These are phyloP conservation scores for Fusarium paranaense DNA, from an alignment of 2,329 filamentous ascomycete genomes.

Conservation along the genomic window DNA sequence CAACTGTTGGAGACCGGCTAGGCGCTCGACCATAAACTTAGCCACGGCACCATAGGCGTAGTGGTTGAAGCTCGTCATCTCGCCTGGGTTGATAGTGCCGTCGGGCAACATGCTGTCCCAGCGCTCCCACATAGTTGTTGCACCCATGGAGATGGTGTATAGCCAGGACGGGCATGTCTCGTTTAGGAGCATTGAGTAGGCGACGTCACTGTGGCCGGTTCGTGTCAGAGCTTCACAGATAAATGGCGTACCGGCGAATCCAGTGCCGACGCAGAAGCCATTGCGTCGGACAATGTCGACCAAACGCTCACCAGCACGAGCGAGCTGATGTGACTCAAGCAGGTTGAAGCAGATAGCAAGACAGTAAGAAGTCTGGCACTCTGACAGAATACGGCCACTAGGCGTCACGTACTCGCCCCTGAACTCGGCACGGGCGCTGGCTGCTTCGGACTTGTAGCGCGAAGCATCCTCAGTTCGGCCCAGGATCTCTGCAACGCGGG, in stretches of 20 bases:
- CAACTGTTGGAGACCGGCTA: constrained; percentile 39
- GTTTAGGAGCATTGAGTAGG: constrained; percentile 54
- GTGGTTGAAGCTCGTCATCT: constrained; percentile 58
- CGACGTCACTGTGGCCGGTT: constrained; percentile 34
- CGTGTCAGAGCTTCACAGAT: constrained; percentile 36
- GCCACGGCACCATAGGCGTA: constrained; percentile 56
- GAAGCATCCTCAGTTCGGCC: constrained; percentile 34
- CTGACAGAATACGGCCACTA: constrained; percentile 34
- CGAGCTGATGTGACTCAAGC: constrained; percentile 3
- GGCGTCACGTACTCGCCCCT: constrained; percentile 37
- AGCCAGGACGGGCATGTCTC: constrained; percentile 52
- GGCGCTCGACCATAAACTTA: constrained; percentile 49
- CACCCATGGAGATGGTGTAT: constrained; percentile 54
- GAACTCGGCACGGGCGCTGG: constrained; percentile 27
- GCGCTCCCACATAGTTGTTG: constrained; percentile 57
- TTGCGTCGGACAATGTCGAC: constrained; percentile 33
- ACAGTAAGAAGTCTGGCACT: constrained; percentile 39
- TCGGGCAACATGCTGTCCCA: constrained; percentile 55
- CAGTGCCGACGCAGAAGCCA: constrained; percentile 36
- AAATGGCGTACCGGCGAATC: constrained; percentile 55
- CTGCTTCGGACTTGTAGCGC: constrained; percentile 25
- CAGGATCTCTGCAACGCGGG: constrained; percentile 49
- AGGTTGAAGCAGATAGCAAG: constrained; percentile 40
- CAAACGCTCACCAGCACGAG: constrained; percentile 26
- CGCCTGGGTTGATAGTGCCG: constrained; percentile 52